A percentile compares a stretch with the other conserved stretches of the same genome.
Conservation (phyloP, 2,329 filamentous ascomycete species). For the Aspergillus udagawae region DNA sequence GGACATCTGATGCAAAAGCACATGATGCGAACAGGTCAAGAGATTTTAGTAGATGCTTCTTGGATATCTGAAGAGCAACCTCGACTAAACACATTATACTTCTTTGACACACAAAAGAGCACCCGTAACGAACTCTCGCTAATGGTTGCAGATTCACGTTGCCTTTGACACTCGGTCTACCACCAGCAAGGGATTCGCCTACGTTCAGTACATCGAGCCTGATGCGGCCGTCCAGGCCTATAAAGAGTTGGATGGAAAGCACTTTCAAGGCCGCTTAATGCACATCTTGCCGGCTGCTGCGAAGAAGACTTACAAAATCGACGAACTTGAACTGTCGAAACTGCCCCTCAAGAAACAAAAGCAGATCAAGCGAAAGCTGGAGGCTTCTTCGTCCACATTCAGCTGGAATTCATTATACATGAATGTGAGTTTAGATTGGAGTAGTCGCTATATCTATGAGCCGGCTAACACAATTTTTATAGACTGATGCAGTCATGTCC, state of each 20-base stretch:
- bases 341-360: constrained; percentile 92
- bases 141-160: constrained; percentile 71
- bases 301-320: constrained; percentile 75
- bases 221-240: constrained; percentile 75
- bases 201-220: constrained; percentile 72
- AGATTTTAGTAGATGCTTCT: constrained; percentile 99
- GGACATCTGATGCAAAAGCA: constrained; percentile 97
- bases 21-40: constrained; percentile 86
- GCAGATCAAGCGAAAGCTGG: constrained; percentile 77
- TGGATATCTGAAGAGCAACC: constrained; percentile 64
- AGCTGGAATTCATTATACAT: constrained; percentile 99
- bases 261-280: constrained; percentile 87
- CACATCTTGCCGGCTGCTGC: constrained; percentile 82
- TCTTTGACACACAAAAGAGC: constrained; percentile 23
- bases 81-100: neutral
- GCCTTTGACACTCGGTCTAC: constrained; percentile 67
- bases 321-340: constrained; percentile 87
- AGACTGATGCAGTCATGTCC: constrained; percentile 80
- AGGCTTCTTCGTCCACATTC: constrained; percentile 74
- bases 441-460: neutral
- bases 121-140: constrained; percentile 32
- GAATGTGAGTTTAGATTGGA: constrained; percentile 58
- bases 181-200: constrained; percentile 83
- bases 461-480: constrained; percentile 17
- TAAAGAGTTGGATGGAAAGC: constrained; percentile 71